Percentiles rank a stretch among this genome's conserved stretches.
phyloP scores from a whole-genome alignment of 805 yeast genomes.

The Soucietia sequanensis region DNA sequence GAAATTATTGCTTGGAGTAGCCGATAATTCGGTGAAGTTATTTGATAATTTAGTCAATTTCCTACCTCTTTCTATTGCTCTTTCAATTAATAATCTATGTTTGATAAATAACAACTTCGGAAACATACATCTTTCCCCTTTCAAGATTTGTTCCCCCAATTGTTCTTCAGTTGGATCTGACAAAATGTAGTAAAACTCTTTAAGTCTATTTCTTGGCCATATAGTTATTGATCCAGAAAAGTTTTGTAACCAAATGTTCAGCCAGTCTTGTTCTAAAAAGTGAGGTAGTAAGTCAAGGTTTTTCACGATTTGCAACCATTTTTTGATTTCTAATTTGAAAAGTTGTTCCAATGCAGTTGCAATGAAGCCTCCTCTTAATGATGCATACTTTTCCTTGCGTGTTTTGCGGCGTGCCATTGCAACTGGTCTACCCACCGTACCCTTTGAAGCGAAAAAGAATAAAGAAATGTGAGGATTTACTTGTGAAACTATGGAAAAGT shows the following conservation, averaged over 20 bases:
- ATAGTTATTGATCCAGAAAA: conserved; percentile 76
- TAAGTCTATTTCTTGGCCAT: conserved; percentile 64
- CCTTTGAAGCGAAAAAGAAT: conserved; percentile 75
- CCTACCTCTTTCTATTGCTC: conserved; percentile 56
- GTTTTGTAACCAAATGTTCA: conserved; percentile 68
- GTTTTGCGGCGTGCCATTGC: conserved; percentile 48
- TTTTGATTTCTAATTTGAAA: conserved; percentile 69
- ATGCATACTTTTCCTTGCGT: conserved; percentile 29
- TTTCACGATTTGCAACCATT: conserved; percentile 69
- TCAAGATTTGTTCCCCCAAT: conserved; percentile 51
- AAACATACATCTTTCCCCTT: conserved; percentile 64
- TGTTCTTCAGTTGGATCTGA: conserved; percentile 66
- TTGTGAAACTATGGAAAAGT: conserved; percentile 74
- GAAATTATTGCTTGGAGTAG: conserved; percentile 1
- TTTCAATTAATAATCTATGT: conserved; percentile 64
- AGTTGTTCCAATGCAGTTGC: conserved; percentile 71
- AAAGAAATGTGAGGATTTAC: conserved; percentile 80
- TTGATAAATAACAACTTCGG: conserved; percentile 66
- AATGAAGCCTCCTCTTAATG: conserved; percentile 72
- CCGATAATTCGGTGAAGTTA: conserved; percentile 2
- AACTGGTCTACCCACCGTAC: conserved; percentile 79
- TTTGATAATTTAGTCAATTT: conserved; percentile 18
- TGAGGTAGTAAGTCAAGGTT: conserved; percentile 67
- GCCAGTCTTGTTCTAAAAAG: conserved; percentile 76
- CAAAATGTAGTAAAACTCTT: conserved; percentile 62